A percentile compares a stretch with the other conserved stretches of the same genome.
Conservation (phyloP, 2,329 filamentous ascomycete species). For the Diaporthe helianthi region DNA sequence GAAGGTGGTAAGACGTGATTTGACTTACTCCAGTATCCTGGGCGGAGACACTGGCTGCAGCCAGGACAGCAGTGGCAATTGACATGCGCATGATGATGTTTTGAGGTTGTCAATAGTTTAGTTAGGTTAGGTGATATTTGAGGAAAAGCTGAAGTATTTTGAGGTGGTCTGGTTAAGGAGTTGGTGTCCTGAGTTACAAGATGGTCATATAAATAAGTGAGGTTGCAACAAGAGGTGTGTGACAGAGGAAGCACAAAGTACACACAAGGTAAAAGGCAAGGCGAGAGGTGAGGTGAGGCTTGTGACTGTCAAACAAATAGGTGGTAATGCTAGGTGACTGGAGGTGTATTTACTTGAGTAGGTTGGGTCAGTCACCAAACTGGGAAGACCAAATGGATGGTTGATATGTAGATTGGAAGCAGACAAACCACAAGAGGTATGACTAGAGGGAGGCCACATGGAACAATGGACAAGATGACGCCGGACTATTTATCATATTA, state of each 20-base stretch:
- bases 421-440: not conserved
- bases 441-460: not conserved
- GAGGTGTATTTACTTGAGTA: not conserved
- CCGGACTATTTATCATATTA: conserved; percentile 15
- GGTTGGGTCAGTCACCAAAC: not conserved
- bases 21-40: conserved; percentile 25
- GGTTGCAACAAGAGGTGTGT: not conserved
- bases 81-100: conserved; percentile 24
- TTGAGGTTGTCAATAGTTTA: not conserved
- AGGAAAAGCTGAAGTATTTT: not conserved
- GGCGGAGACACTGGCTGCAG: conserved; percentile 19
- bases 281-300: not conserved
- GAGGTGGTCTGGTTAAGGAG: not conserved
- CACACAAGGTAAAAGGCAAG: too few relatives aligned
- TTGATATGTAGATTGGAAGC: not conserved
- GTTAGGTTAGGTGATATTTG: not conserved
- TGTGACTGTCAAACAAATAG: conserved; percentile 4
- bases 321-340: not conserved
- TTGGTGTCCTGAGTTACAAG: not conserved
- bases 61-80: not conserved
- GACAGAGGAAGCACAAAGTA: not conserved
- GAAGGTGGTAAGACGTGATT: not conserved
- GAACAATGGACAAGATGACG: conserved; percentile 4
- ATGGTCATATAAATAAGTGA: not conserved
- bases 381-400: not conserved